Base-by-base conservation (phyloP, 2,329 filamentous ascomycete species). In the Colletotrichum kahawae region DNA sequence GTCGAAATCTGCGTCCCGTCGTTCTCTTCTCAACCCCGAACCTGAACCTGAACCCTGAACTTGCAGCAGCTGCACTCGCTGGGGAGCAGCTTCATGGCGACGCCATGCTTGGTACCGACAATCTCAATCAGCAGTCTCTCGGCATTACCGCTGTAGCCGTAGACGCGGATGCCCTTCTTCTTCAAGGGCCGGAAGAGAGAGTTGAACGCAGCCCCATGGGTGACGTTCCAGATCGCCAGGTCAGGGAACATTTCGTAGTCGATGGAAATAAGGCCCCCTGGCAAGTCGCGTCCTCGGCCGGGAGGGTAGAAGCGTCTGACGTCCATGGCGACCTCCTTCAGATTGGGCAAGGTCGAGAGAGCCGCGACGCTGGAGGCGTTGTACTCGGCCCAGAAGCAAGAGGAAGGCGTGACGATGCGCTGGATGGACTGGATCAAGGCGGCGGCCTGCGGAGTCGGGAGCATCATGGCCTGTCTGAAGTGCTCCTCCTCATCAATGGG, bases 301-400 rank as follows among this genome's bases (percentile, higher is more conserved):
- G 57, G 57, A n/a, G 3, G 29, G 18, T 24, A 13, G 31, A 54
- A 36, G 6, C 10, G 27, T 18, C 68, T 27, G 9, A 54, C 57
- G 24, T 51, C 33, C 13, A 71, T 57, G 60, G 12, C 16, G 24
- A 65, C 48, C 9, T 27, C n/a, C 16, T 38, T 54, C 2, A 70
- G 38, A 24, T 64, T 70, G 16, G 67, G 57, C 27, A 70, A 59
- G 16, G 59, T 70, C 9, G 67, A 38, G 31, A 64, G 38, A 24
- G 67, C 67, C 36, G 57, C 57, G 29, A 64, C 14, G 12, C 34
- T 60, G 7, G 24, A 7, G 24, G 31, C 31, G 38, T 70, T 64
- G 29, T 24, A 21, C 7, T n/a, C 14, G 38, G 29, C 51, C 7
- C 43, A 70, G 67, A 38, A 70, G 67, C 67, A 60, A 9, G 34